Evolutionary conservation across 352 stramenopile species (phyloP).

Genomic region (Pythium grandisporangium): DNA sequence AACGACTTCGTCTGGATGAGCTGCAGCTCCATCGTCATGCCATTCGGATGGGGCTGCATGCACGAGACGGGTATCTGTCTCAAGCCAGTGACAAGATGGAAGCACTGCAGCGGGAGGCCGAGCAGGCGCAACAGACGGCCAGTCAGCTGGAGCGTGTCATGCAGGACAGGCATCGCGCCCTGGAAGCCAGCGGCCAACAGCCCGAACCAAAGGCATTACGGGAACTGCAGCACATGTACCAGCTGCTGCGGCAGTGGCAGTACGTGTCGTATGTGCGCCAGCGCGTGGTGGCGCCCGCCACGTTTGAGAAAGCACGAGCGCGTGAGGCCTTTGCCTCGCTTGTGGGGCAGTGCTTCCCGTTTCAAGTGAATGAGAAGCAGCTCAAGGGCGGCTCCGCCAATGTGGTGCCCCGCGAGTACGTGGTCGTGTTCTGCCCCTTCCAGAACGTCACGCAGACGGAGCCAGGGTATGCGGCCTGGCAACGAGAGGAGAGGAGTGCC

Average conservation of each 20-base stretch:
- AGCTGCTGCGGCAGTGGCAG: conserved; percentile 32
- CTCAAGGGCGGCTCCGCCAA: conserved; percentile 66
- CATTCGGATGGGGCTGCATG: conserved; percentile 12
- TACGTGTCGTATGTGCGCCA: conserved; percentile 43
- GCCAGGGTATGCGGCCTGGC: conserved; percentile 42
- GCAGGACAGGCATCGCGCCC: conserved; percentile 17
- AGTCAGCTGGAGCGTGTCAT: conserved; percentile 16
- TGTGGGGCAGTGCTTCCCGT: conserved; percentile 61
- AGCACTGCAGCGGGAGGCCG: conserved; percentile 16
- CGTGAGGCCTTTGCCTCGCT: conserved; percentile 47
- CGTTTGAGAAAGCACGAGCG: conserved; percentile 30
- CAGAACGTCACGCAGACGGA: conserved; percentile 76
- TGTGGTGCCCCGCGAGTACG: conserved; percentile 56
- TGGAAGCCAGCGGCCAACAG: conserved; percentile 13
- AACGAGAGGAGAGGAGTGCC: conserved; percentile 28
- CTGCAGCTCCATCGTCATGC: conserved; percentile 13
- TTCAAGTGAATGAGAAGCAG: conserved; percentile 55
- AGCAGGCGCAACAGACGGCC: conserved; percentile 5
- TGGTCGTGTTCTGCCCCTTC: conserved; percentile 49
- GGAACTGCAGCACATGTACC: conserved; percentile 35
- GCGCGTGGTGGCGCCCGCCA: conserved; percentile 23
- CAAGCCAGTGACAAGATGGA: conserved; percentile 17
- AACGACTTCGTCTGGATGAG: conserved; percentile 7
- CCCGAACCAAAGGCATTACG: conserved; percentile 18
- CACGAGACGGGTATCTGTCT: conserved; percentile 16